A percentile compares a stretch with the other conserved stretches of the same genome.
These are phyloP conservation scores for Astrothelium subdiscretum DNA, from an alignment of 495 filamentous ascomycete species.

Conservation along the genomic window DNA sequence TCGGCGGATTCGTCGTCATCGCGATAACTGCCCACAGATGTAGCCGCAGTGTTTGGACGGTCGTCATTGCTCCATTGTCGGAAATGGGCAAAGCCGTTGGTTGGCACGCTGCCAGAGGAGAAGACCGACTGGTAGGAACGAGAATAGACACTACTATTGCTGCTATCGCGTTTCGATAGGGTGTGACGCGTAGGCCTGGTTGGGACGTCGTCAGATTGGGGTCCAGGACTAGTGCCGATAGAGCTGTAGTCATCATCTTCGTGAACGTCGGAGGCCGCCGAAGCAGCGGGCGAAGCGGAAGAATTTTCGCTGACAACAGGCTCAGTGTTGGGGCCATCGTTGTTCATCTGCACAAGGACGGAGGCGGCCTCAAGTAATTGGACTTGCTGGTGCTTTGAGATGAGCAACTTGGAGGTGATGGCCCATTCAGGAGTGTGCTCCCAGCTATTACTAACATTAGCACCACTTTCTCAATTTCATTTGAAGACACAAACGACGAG, in stretches of 20 bases:
- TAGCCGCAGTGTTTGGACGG: slow-evolving; percentile 31
- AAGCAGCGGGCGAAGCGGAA: slow-evolving; percentile 66
- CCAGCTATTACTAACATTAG: slow-evolving; percentile 56
- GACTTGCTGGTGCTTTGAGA: slow-evolving; percentile 99
- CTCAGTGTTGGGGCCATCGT: slow-evolving; percentile 44
- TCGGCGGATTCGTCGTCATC: slow-evolving; percentile 65
- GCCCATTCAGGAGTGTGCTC: slow-evolving; percentile 99
- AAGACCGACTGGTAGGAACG: slow-evolving; percentile 72
- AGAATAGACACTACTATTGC: slow-evolving; percentile 57
- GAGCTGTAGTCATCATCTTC: slow-evolving; percentile 55
- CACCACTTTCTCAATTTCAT: background rate
- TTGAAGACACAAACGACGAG: background rate
- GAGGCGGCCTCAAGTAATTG: slow-evolving; percentile 93
- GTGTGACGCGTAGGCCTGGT: slow-evolving; percentile 22
- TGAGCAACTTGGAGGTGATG: slow-evolving; percentile 91
- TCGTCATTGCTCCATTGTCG: slow-evolving; percentile 37
- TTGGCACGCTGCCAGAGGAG: slow-evolving; percentile 33
- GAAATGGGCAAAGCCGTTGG: slow-evolving; percentile 39
- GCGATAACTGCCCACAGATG: slow-evolving; percentile 34
- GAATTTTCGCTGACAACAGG: slow-evolving; percentile 68
- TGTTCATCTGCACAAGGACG: slow-evolving; percentile 88
- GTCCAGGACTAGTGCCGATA: slow-evolving; percentile 62
- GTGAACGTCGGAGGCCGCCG: slow-evolving; percentile 61
- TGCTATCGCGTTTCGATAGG: slow-evolving; percentile 48
- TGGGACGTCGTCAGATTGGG: slow-evolving; percentile 37